phyloP scores from a whole-genome alignment of 129 eudicot species.

The Flaveria brownii region DNA sequence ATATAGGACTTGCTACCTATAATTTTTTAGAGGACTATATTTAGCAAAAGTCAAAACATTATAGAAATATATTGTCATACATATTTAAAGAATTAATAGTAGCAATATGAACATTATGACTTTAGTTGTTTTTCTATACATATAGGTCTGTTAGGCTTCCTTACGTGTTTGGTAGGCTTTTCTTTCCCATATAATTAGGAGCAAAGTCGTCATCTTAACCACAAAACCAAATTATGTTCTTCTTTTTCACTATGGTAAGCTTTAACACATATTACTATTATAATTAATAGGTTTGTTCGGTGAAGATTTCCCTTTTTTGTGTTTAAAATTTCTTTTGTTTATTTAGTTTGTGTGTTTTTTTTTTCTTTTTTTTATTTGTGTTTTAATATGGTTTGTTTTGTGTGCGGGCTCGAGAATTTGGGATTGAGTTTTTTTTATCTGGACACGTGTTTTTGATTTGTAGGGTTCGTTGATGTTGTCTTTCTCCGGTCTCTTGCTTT shows the following conservation, averaged over 20 bases:
- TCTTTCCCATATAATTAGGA: neutral
- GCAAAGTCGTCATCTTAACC: neutral
- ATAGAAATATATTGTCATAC: neutral
- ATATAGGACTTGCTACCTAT: neutral
- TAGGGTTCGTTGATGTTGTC: too few species aligned
- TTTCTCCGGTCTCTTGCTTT: too few species aligned
- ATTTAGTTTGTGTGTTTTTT: too few species aligned
- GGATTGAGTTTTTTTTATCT: too few species aligned
- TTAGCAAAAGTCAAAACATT: neutral
- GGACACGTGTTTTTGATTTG: too few species aligned
- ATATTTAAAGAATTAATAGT: neutral
- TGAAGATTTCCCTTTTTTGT: too few species aligned
- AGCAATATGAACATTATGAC: neutral
- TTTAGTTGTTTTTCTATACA: neutral
- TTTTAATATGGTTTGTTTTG: too few species aligned
- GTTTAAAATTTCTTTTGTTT: too few species aligned
- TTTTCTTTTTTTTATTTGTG: too few species aligned
- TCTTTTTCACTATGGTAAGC: neutral
- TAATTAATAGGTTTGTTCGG: too few species aligned
- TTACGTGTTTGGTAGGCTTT: neutral
- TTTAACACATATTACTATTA: neutral
- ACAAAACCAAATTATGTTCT: neutral
- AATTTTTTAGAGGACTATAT: neutral
- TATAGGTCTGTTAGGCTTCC: neutral
- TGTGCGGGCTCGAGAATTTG: too few species aligned